Conservation (phyloP, 768 basidiomycete species). For the Tubosaeta brunneosetosa region DNA sequence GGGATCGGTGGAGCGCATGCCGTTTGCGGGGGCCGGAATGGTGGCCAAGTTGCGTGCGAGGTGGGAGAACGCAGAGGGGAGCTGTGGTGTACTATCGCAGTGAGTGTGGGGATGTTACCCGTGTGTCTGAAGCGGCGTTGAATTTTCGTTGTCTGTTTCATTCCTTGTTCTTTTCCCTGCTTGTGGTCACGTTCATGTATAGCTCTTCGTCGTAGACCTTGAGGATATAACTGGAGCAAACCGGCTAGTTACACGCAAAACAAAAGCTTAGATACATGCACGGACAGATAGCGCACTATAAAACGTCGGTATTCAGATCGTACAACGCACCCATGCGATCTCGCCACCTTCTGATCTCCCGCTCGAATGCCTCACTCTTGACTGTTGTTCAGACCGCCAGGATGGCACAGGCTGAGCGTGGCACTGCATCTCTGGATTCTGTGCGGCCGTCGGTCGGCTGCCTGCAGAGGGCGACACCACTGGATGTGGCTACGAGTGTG, state of each 20-base stretch:
- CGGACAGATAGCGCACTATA: not conserved
- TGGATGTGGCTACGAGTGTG: slow-evolving; percentile 63
- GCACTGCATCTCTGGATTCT: slow-evolving; percentile 50
- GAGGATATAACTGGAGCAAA: not conserved
- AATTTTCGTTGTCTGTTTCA: not conserved
- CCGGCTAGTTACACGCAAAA: not conserved
- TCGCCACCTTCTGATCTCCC: not conserved
- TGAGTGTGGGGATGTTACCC: not conserved
- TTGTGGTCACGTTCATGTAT: not conserved
- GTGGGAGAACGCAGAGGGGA: slow-evolving; percentile 14
- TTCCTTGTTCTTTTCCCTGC: not conserved
- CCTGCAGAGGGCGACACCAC: slow-evolving; percentile 47
- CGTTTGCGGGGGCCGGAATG: slow-evolving; percentile 11
- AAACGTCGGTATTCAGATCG: not conserved
- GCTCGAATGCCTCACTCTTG: not conserved
- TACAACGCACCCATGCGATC: not conserved
- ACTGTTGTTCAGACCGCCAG: slow-evolving; percentile 53
- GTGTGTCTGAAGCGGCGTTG: not conserved
- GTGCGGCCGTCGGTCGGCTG: slow-evolving; percentile 21
- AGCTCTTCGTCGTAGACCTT: not conserved
- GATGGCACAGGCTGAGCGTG: slow-evolving; percentile 65
- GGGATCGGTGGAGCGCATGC: not conserved
- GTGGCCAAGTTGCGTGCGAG: slow-evolving; percentile 19
- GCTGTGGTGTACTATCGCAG: not conserved
- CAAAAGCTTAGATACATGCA: not conserved